A percentile compares a stretch with the other conserved stretches of the same genome.
Evolutionary conservation across 140 eudicot genomes (phyloP).

Genomic region (Cichorium intybus): DNA sequence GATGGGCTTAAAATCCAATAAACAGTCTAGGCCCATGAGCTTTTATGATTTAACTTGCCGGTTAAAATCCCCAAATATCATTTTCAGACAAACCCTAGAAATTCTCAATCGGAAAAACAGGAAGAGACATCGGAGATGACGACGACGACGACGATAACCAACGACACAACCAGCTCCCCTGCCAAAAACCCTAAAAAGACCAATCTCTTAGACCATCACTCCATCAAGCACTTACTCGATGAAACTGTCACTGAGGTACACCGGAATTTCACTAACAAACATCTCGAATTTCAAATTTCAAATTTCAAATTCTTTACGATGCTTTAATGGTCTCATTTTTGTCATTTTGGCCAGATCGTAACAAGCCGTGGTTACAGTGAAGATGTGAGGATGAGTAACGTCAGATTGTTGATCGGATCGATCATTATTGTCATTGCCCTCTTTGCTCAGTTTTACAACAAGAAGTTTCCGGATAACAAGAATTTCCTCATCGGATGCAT

Average conservation of each 20-base stretch:
- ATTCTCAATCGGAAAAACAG: slow-evolving; percentile 32
- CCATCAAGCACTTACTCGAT: slow-evolving; percentile 83
- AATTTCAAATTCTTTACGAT: not conserved
- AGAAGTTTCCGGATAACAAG: slow-evolving; percentile 88
- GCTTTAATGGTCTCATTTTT: not conserved
- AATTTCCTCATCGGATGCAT: slow-evolving; percentile 81
- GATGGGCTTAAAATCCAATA: too few species aligned
- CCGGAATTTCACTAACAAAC: not conserved
- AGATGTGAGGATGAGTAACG: slow-evolving; percentile 89
- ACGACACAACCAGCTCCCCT: slow-evolving; percentile 25
- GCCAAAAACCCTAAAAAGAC: slow-evolving; percentile 53
- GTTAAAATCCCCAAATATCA: slow-evolving; percentile 24
- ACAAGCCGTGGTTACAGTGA: slow-evolving; percentile 71
- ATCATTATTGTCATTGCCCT: slow-evolving; percentile 71
- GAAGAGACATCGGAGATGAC: slow-evolving; percentile 35
- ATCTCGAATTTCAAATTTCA: slow-evolving; percentile 3
- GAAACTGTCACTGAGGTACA: slow-evolving; percentile 83
- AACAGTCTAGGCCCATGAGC: slow-evolving; percentile 2
- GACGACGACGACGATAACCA: slow-evolving; percentile 34
- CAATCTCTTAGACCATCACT: slow-evolving; percentile 76
- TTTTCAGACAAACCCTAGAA: slow-evolving; percentile 43
- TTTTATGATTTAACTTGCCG: not conserved
- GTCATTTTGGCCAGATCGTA: slow-evolving; percentile 52
- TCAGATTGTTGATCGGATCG: slow-evolving; percentile 69
- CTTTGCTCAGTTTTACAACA: slow-evolving; percentile 80